Conservation (phyloP, 495 filamentous ascomycete genomes). For the Penicillium ucsense region DNA sequence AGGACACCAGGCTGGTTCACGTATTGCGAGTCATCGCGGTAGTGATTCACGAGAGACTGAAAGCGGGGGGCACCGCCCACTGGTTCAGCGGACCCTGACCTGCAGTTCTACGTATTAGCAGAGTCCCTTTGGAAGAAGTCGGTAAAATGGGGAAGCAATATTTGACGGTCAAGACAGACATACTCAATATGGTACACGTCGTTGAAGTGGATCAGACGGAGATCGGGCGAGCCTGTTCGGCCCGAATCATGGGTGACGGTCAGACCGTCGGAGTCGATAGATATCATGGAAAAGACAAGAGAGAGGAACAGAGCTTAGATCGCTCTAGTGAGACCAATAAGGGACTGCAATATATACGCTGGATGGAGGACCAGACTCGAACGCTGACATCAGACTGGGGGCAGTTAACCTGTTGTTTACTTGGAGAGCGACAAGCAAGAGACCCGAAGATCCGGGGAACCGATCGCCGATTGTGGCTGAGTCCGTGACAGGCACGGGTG, state of each 20-base stretch:
- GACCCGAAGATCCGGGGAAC: constrained; percentile 7
- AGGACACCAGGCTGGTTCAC: constrained; percentile 52
- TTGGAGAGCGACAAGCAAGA: constrained; percentile 3
- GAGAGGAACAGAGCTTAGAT: not conserved
- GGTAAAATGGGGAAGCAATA: too few relatives aligned
- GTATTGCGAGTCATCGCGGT: constrained; percentile 50
- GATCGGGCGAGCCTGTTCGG: constrained; percentile 48
- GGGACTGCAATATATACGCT: too few relatives aligned
- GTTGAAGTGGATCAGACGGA: constrained; percentile 82
- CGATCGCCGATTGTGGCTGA: not conserved
- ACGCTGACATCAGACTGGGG: too few relatives aligned
- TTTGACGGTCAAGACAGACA: not conserved
- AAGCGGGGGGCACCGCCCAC: constrained; percentile 73
- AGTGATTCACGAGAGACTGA: constrained; percentile 65
- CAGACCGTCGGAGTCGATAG: constrained; percentile 23
- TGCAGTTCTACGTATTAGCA: constrained; percentile 3
- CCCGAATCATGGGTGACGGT: constrained; percentile 46
- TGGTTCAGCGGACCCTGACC: constrained; percentile 62
- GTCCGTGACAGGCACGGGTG: not conserved
- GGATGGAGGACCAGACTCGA: too few relatives aligned
- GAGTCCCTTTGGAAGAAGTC: too few relatives aligned
- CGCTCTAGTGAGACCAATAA: not conserved
- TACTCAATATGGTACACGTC: constrained; percentile 86
- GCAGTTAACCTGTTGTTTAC: constrained; percentile 2
- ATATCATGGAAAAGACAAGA: constrained; percentile 16